Percentiles rank a stretch among this genome's conserved stretches.
These are phyloP conservation scores for Fulvia fulva DNA, from an alignment of 2,329 filamentous ascomycete species.

Conservation along the genomic window DNA sequence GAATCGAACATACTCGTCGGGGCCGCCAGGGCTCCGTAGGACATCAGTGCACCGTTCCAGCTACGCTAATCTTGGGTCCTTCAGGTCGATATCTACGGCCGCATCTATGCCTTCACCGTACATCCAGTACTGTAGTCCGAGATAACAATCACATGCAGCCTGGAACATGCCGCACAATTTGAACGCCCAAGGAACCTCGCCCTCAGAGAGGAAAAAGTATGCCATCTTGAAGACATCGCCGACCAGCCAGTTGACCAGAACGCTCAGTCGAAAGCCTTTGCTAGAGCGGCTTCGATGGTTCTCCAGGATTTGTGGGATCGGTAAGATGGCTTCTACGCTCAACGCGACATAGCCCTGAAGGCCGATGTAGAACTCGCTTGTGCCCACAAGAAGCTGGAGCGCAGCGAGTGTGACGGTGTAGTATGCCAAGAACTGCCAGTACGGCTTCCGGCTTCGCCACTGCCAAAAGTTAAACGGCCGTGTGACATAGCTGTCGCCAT, in stretches of 20 bases:
- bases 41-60: background rate
- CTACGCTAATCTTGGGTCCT: slow-evolving; percentile 26
- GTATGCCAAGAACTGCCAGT: slow-evolving; percentile 74
- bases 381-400: slow-evolving; percentile 64
- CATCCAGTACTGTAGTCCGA: slow-evolving; percentile 70
- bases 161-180: slow-evolving; percentile 81
- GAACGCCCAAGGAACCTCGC: slow-evolving; percentile 68
- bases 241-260: slow-evolving; percentile 72
- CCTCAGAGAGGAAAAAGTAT: slow-evolving; percentile 70
- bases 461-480: slow-evolving; percentile 80
- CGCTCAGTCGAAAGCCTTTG: slow-evolving; percentile 71
- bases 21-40: background rate
- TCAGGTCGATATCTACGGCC: slow-evolving; percentile 18
- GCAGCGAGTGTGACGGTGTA: slow-evolving; percentile 58
- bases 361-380: slow-evolving; percentile 58
- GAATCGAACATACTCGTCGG: background rate
- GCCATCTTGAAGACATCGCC: slow-evolving; percentile 81
- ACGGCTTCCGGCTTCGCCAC: slow-evolving; percentile 70
- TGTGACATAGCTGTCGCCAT: slow-evolving; percentile 40
- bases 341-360: slow-evolving; percentile 72
- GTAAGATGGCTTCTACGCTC: slow-evolving; percentile 74
- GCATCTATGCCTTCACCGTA: slow-evolving; percentile 54
- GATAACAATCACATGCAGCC: slow-evolving; percentile 67
- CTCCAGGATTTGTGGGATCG: slow-evolving; percentile 71
- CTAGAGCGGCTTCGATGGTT: slow-evolving; percentile 67